These are phyloP conservation scores for Miscanthus lutarioriparius DNA, from an alignment of 176 grass and related monocot species.

Conservation along the genomic window DNA sequence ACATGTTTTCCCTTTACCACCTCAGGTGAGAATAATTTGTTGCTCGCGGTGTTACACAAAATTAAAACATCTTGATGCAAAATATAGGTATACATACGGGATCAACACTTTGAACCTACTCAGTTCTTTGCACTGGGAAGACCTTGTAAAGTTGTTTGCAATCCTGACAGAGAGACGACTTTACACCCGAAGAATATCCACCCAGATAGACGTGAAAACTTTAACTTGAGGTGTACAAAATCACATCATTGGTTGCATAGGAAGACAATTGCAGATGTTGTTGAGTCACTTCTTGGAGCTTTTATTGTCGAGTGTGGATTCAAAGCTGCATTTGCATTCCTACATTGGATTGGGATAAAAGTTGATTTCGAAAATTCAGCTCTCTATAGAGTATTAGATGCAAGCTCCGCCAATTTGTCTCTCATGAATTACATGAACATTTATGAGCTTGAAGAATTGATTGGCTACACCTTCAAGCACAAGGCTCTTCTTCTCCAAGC, in stretches of 20 bases:
- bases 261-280: constrained; percentile 86
- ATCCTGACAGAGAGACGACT: constrained; percentile 47
- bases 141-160: constrained; percentile 83
- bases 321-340: constrained; percentile 85
- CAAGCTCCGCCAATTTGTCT: constrained; percentile 67
- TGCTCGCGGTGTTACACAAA: background rate
- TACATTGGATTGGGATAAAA: constrained; percentile 81
- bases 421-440: constrained; percentile 50
- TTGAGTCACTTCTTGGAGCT: constrained; percentile 86
- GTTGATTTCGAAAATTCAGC: constrained; percentile 59
- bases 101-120: constrained; percentile 70
- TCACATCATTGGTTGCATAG: constrained; percentile 91
- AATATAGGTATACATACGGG: constrained; percentile 85
- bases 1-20: constrained; percentile 18
- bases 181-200: constrained; percentile 59
- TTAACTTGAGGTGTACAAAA: constrained; percentile 66
- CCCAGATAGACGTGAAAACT: constrained; percentile 43
- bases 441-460: constrained; percentile 63
- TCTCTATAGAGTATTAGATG: constrained; percentile 57
- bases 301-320: constrained; percentile 97
- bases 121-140: constrained; percentile 86
- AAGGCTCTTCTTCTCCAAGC: constrained; percentile 87
- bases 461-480: constrained; percentile 64
- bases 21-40: background rate
- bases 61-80: constrained; percentile 22